phyloP scores from a whole-genome alignment of 176 grass and related monocot genomes.

The Raddia distichophylla region DNA sequence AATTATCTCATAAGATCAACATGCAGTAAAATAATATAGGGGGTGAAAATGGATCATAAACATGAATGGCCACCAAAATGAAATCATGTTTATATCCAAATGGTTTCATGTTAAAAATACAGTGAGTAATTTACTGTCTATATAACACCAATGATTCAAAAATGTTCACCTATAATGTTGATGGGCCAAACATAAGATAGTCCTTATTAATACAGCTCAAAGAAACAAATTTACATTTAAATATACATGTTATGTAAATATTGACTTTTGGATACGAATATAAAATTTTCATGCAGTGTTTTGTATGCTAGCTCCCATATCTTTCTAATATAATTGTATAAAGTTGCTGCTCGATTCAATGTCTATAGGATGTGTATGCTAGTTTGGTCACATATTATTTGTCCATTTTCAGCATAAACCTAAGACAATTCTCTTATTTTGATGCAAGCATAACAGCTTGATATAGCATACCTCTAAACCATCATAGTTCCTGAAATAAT shows the following conservation, averaged over 20 bases:
- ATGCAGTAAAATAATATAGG: neutral
- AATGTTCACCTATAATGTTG: constrained; percentile 3
- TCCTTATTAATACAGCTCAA: constrained; percentile 8
- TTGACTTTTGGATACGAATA: constrained; percentile 17
- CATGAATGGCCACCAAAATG: constrained; percentile 3
- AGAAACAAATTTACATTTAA: neutral
- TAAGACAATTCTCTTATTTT: constrained; percentile 22
- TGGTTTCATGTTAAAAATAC: constrained; percentile 3
- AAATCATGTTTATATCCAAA: constrained; percentile 10
- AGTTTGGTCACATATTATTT: neutral
- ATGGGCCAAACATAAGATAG: neutral
- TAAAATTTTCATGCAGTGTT: constrained; percentile 2
- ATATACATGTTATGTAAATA: constrained; percentile 3
- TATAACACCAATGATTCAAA: neutral
- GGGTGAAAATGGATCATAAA: neutral
- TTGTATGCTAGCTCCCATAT: neutral
- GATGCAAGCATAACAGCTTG: neutral
- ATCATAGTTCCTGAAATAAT: constrained; percentile 75
- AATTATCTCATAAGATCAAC: constrained; percentile 1
- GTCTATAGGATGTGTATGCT: constrained; percentile 22
- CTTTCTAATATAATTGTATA: neutral
- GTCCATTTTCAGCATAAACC: neutral
- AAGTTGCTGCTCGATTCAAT: neutral
- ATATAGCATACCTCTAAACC: constrained; percentile 65
- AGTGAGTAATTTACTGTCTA: neutral